Evolutionary conservation across 257 asterid species (phyloP), one percentile per base, ranked within the genome.

Genomic region (Fraxinus cuspidata): DNA sequence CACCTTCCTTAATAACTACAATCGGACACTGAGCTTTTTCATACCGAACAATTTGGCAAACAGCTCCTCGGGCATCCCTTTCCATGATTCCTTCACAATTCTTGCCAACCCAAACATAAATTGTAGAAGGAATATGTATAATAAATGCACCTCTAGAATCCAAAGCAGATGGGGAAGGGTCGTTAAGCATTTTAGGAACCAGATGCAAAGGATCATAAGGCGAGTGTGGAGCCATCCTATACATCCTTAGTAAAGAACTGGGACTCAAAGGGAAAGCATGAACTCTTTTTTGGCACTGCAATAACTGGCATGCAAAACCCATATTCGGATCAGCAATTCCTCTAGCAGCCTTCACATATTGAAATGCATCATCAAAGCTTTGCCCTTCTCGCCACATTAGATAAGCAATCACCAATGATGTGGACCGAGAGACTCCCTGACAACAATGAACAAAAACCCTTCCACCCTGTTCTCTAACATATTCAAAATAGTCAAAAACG

Each of bases 131-230:
- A 71, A 91, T 76, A 78, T 91, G 98, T 72, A 93, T 71, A 68
- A 95, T 89, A 86, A 95, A 95, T 12, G 98, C 93, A 70, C 98
- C 98, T 29, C 99, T 97, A 28, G 98, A 88, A 70, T 95, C 99
- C 35, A 63, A 27, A 63, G 35, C 69, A 63, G 69, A 63, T 23
- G 69, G 69, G 18, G 69, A 7, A 93, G 69, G 69, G 68, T 93
- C 93, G 72, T 74, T 78, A 71, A 85, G 65, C 85, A 81, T 44
- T 78, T 93, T 75, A 7, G 87, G 85, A 35, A 84, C 88, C 84
- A 78, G 80, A 87, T 95, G 99, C 71, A 95, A 93, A 32, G 99
- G 97, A 75, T 93, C 99, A 27, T 95, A 89, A 0, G 97, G 91
- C 6, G 99, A 95, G 85, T 95, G 99, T 67, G 99, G 97, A 7